Conservation (phyloP, 306 rosid species). For the Erythrophleum fordii region DNA sequence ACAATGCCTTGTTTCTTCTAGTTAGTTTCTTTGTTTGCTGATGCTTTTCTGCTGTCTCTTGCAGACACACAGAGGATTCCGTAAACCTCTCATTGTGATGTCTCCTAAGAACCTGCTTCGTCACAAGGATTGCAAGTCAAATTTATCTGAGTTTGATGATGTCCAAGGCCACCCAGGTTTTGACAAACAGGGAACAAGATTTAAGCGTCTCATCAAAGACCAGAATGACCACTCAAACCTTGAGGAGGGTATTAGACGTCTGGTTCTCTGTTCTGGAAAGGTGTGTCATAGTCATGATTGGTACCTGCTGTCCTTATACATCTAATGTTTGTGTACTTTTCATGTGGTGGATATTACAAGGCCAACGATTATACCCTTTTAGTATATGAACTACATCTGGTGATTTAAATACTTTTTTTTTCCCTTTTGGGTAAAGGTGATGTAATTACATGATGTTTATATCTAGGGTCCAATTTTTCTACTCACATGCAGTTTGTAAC, state of each 20-base stretch:
- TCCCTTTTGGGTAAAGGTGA: too few relatives aligned
- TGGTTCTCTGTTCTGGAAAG: conserved; percentile 97
- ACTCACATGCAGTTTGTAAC: conserved; percentile 19
- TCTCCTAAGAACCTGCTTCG: conserved; percentile 95
- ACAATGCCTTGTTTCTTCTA: conserved; percentile 12
- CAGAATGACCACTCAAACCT: conserved; percentile 71
- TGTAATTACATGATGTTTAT: not conserved
- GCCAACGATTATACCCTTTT: not conserved
- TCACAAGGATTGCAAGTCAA: conserved; percentile 89
- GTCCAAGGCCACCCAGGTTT: conserved; percentile 99
- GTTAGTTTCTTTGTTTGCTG: conserved; percentile 23
- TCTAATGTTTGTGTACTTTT: not conserved
- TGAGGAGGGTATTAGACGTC: conserved; percentile 92
- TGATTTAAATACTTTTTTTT: too few relatives aligned
- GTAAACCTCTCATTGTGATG: conserved; percentile 95
- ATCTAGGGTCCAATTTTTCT: conserved; percentile 1
- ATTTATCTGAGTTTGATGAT: conserved; percentile 94
- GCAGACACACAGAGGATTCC: conserved; percentile 90
- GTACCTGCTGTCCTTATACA: not conserved
- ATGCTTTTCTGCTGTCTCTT: conserved; percentile 28
- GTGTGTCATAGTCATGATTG: conserved; percentile 44
- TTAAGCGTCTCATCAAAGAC: conserved; percentile 95
- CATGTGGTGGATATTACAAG: conserved; percentile 14
- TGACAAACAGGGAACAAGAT: conserved; percentile 98
- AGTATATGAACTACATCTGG: not conserved